These are phyloP conservation scores for Cubamyces lactineus DNA, from an alignment of 768 basidiomycete genomes.

Conservation along the genomic window DNA sequence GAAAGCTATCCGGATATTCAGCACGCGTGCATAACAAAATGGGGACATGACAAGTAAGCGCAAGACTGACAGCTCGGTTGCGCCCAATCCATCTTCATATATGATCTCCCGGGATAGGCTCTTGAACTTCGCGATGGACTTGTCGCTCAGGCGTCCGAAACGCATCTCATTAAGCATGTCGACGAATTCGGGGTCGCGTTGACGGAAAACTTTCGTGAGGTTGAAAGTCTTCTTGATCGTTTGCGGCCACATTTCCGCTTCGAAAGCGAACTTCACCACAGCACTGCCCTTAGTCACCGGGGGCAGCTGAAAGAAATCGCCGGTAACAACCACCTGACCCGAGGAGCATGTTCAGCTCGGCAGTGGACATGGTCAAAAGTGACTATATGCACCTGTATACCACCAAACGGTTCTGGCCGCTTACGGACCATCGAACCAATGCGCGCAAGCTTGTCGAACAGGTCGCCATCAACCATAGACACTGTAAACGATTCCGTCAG, in stretches of 20 bases:
- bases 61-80: constrained; percentile 82
- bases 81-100: constrained; percentile 80
- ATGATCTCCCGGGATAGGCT: constrained; percentile 67
- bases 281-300: constrained; percentile 72
- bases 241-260: constrained; percentile 77
- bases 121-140: constrained; percentile 73
- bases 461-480: constrained; percentile 94
- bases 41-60: neutral
- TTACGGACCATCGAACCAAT: constrained; percentile 71
- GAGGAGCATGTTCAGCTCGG: neutral
- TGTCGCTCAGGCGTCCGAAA: constrained; percentile 69
- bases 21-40: neutral
- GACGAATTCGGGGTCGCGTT: constrained; percentile 80
- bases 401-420: constrained; percentile 80
- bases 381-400: constrained; percentile 70
- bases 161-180: constrained; percentile 99
- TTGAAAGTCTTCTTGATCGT: constrained; percentile 85
- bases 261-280: constrained; percentile 87
- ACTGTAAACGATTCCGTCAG: constrained; percentile 51
- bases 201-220: constrained; percentile 93
- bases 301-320: constrained; percentile 98
- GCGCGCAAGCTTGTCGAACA: constrained; percentile 86
- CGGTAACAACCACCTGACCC: constrained; percentile 81
- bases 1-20: constrained; percentile 62
- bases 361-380: neutral